phyloP scores from a whole-genome alignment of 2,329 filamentous ascomycete genomes.

The Colletotrichum sp. region DNA sequence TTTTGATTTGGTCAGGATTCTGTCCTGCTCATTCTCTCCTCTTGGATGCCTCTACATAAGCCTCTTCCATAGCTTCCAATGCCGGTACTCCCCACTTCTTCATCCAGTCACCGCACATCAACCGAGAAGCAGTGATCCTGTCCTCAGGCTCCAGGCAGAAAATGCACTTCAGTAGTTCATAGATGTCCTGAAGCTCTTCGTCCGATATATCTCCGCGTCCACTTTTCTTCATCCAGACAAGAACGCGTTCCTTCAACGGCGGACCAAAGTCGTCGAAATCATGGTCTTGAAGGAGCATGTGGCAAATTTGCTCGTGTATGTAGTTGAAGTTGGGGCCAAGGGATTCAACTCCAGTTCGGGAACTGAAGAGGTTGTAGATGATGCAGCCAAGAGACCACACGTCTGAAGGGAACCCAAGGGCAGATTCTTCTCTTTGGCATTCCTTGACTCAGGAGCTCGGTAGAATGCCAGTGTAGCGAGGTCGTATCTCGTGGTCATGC shows the following conservation, averaged over 20 bases:
- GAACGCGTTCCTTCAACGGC: neutral
- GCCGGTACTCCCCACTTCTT: neutral
- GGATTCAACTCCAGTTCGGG: neutral
- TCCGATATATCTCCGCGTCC: neutral
- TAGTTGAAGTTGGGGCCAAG: neutral
- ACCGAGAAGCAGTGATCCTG: neutral
- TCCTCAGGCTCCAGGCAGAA: neutral
- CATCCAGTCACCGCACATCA: neutral
- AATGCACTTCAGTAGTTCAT: neutral
- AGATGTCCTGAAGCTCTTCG: neutral
- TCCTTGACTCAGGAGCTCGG: neutral
- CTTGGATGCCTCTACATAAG: rapidly evolving
- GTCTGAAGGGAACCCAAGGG: neutral
- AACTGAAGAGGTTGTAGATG: neutral
- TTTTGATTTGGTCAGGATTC: rapidly evolving
- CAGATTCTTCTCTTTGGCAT: neutral
- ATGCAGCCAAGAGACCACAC: neutral
- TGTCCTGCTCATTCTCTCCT: neutral
- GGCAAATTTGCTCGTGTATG: neutral
- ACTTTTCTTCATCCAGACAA: neutral
- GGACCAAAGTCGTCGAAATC: neutral
- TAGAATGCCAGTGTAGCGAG: neutral
- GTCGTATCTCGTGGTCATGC: neutral
- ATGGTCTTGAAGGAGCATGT: neutral
- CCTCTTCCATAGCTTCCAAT: neutral